Base-by-base conservation (phyloP, 495 filamentous ascomycete genomes). In the Aspergillus leporis region DNA sequence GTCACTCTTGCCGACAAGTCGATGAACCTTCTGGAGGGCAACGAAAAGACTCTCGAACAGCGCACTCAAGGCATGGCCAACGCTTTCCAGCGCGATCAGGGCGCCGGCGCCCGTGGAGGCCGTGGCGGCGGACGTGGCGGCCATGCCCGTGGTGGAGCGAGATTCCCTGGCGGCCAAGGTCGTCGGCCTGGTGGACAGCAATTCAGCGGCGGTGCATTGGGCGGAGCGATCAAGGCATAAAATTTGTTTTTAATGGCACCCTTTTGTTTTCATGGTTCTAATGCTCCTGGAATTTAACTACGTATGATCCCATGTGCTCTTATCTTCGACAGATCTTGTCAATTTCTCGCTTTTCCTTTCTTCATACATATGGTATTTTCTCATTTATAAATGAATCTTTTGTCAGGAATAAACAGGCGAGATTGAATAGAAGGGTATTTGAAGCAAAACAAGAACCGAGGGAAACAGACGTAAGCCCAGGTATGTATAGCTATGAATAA, bases 1-100 rank as follows among this genome's bases (percentile, higher is more conserved):
- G 84, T 99, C 59, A 94, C 92, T 22, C 78, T 99, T 48, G 89
- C 89, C 57, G 94, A 99, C 80, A 99, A 98, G 83, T 93, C 94
- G 43, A 93, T 89, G 66, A 87, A 87, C 47, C 83, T 99, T 25
- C 96, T 98, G 73, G 94, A 99, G 80, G 85, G 88, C 67, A 99
- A 99, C 78, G 94, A 99, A 78, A 89, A 95, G 70, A 93, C 91
- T 49, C 82, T 98, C 60, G 94, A 99, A 83, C 91, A 96, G 74
- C 85, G 93, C 69, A 99, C 94, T 55, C 91, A 96, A 73, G 94
- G 94, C 56, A 94, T 91, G 63, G 87, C 93, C 47, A 96, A 96
- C 68, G 93, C 93, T 53, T 97, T 97, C 74, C 92, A 95, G 81
- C 78, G 92, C 70, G 87, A 92, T 75, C 89, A 89, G 59, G 90